Evolutionary conservation across 371 early-diverging fungal genomes (phyloP), one percentile per base, ranked within the genome.

Genomic region (Amoeboaphelidium occidentale): DNA sequence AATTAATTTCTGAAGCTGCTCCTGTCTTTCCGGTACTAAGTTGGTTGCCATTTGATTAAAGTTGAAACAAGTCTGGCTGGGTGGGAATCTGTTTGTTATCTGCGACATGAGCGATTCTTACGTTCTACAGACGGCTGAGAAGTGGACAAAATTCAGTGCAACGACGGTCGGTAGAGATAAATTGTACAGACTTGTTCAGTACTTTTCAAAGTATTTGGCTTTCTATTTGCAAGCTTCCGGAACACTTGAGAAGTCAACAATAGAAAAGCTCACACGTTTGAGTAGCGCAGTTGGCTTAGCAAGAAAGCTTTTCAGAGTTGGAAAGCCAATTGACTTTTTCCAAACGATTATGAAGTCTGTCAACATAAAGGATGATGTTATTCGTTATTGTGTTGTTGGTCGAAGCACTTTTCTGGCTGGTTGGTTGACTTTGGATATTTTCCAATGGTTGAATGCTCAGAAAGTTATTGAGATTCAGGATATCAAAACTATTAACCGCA

Each of bases 131-230:
- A 6, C 39, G 17, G 55, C 57, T 12, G 53, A 59, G 45, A 51
- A 58, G 43, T 64, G 58, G 55, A 59, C 69, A 28, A 55, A 60
- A 50, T 75, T 59, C 55, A 60, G 74, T 10, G 63, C 58, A 45
- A 73, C 74, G 6, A 77, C 79, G 3, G 66, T 63, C 0, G 84
- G 82, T 32, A 73, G 84, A 48, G 84, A 83, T 61, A 83, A 84
- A 56, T 51, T 68, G 1, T 82, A 78, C 56, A 67, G 83, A 46
- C 50, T 70, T 13, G 67, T 79, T 0, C 84, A 83, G 57, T 81
- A 81, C 64, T 72, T 79, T 61, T 69, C 78, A 2, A 73, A 79
- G 12, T 71, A 76, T 52, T 51, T 75, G 13, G 71, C 67, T 47
- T 71, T 69, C 63, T 69, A 71, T 52, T 56, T 74, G 27, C 60